These are phyloP conservation scores for Trametes cinnabarina DNA, from an alignment of 768 basidiomycete genomes.

Conservation along the genomic window DNA sequence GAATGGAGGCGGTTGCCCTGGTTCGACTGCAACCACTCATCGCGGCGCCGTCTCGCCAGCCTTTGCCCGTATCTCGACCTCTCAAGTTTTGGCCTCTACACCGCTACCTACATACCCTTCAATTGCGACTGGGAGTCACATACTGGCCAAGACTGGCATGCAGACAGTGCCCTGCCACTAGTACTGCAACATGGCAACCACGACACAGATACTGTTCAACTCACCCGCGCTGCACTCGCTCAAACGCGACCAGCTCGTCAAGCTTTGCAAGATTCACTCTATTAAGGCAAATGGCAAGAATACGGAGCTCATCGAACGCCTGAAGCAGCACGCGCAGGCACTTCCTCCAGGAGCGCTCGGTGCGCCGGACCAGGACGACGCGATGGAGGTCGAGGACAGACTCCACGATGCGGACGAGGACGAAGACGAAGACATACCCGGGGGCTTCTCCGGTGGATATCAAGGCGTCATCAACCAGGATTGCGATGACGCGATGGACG, in stretches of 20 bases:
- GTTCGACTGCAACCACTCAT: conserved; percentile 7
- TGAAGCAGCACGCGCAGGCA: conserved; percentile 65
- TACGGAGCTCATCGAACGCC: conserved; percentile 62
- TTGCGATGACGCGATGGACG: conserved; percentile 17
- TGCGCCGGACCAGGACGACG: conserved; percentile 20
- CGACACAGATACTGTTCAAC: conserved; percentile 79
- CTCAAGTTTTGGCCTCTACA: too few relatives aligned
- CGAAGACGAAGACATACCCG: background rate
- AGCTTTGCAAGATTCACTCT: conserved; percentile 79
- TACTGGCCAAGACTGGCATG: conserved; percentile 1
- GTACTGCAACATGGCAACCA: conserved; percentile 72
- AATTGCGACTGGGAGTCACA: too few relatives aligned
- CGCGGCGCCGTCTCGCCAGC: too few relatives aligned
- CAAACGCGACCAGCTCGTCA: conserved; percentile 81
- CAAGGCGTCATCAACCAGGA: background rate
- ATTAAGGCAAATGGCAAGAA: conserved; percentile 84
- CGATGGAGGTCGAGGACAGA: conserved; percentile 25
- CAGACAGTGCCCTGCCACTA: too few relatives aligned
- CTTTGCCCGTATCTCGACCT: too few relatives aligned
- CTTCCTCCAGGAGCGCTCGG: conserved; percentile 52
- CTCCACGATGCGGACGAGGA: conserved; percentile 7
- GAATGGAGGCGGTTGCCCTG: conserved; percentile 9
- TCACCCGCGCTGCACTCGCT: conserved; percentile 81
- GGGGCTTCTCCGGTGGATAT: background rate
- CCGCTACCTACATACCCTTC: too few relatives aligned